Evolutionary conservation across 805 yeast genomes (phyloP), one percentile per base, ranked within the genome.

Genomic region (Candida lessepsii): DNA sequence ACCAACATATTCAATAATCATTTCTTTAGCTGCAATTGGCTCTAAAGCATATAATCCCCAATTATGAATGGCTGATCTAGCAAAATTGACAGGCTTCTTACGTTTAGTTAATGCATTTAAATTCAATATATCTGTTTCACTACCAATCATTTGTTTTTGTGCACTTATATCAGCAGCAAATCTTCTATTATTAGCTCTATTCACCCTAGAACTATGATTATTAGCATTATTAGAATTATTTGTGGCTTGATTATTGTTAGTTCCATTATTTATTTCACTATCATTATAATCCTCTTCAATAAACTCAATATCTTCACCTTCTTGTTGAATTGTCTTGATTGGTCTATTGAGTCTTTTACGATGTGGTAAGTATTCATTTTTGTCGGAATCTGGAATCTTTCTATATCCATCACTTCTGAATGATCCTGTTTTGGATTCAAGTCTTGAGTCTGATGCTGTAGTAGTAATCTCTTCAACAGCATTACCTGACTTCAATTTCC

Each of bases 1-100:
- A 20, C 99, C 99, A 4, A 93, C 97, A 53, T 93, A 93, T 61
- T 93, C 99, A 44, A 93, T 91, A 54, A 93, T 89, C 96, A 93
- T 91, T 61, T 93, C 99, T 50, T 81, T 85, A 1, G 93, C 95
- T n/a, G 88, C 86, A 56, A 93, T 93, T 2, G 95, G 95, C 54
- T 93, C 98, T 53, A 86, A 67, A 0, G 99, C 99, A 63, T 89
- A 93, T 28, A 93, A 66, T 0, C 99, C 99, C 99, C 99, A 93
- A 56, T 91, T 88, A 60, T 93, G 99, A 54, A 93, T 93, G 0
- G 97, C 95, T 2, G 97, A 89, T 39, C 98, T 73, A 0, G 97
- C 97, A 70, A 90, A 90, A n/a, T 93, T 83, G 7, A 91, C 97
- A 0, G 96, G 96, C 55, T 91, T 91, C 60, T 84, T 86, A 47